Conservation (phyloP, 148 eudicot species). For the Rhododendron simsii region DNA sequence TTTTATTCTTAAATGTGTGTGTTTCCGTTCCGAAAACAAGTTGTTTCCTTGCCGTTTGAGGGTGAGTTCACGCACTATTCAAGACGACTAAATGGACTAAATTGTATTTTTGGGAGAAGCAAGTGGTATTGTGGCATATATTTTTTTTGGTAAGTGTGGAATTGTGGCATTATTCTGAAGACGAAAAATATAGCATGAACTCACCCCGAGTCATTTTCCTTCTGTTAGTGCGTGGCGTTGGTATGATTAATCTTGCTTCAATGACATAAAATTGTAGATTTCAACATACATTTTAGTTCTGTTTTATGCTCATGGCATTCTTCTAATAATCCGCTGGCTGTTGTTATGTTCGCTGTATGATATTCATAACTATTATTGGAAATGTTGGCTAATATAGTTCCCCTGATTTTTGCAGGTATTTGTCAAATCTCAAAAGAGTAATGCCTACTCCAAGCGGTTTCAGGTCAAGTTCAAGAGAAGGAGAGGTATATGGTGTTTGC, state of each 20-base stretch:
- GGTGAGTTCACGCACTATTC: no score
- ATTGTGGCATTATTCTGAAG: no score
- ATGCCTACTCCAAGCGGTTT: constrained; percentile 67
- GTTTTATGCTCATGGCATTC: neutral
- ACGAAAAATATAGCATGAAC: no score
- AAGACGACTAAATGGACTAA: no score
- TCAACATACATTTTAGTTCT: neutral
- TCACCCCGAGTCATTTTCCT: neutral
- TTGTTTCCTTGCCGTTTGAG: neutral
- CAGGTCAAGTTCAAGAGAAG: constrained; percentile 85
- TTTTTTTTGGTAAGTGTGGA: no score
- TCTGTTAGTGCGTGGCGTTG: neutral
- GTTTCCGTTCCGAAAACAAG: neutral
- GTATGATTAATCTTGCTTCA: neutral
- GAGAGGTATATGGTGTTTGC: constrained; percentile 44
- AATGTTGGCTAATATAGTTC: neutral
- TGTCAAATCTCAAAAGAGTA: constrained; percentile 55
- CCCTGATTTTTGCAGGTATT: constrained; percentile 36
- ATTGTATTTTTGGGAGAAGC: no score
- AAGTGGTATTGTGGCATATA: no score
- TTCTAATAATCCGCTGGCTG: neutral
- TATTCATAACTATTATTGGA: neutral
- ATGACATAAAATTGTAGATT: neutral
- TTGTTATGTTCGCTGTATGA: no score
- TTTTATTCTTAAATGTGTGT: no score